Evolutionary conservation across 441 rosid species (phyloP).

Genomic region (Erodium moschatum): DNA sequence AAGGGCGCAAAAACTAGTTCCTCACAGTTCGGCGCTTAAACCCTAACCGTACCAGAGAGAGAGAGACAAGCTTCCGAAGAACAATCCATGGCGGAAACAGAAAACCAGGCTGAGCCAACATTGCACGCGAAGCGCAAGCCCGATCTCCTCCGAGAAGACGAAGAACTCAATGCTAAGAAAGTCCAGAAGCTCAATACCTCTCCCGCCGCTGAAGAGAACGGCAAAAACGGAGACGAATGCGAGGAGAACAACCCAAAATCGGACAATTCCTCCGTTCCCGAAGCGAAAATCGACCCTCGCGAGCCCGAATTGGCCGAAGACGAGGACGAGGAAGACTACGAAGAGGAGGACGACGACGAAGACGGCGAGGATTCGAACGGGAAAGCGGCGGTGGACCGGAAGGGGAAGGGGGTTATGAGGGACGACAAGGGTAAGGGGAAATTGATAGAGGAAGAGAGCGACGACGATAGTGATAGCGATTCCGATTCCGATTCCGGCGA

Average conservation of each 20-base stretch:
- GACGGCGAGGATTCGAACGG: slow-evolving; percentile 29
- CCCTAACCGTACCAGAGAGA: neutral
- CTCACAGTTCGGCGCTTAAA: neutral
- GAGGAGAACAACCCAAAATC: too few species aligned
- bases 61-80: neutral
- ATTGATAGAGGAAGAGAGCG: slow-evolving; percentile 34
- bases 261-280: too few species aligned
- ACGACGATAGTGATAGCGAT: slow-evolving; percentile 29
- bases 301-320: slow-evolving; percentile 16
- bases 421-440: slow-evolving; percentile 44
- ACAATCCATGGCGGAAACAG: slow-evolving; percentile 38
- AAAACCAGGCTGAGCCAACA: slow-evolving; percentile 35
- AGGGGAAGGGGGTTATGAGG: slow-evolving; percentile 62
- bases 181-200: slow-evolving; percentile 27
- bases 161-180: slow-evolving; percentile 30
- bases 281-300: neutral
- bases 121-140: slow-evolving; percentile 59
- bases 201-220: too few species aligned
- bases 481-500: slow-evolving; percentile 36
- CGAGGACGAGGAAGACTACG: slow-evolving; percentile 22
- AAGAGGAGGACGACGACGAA: slow-evolving; percentile 20
- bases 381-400: slow-evolving; percentile 36
- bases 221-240: too few species aligned
- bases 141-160: slow-evolving; percentile 33
- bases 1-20: neutral